These are phyloP conservation scores for Trametes cingulata DNA, from an alignment of 768 basidiomycete genomes.

Conservation along the genomic window DNA sequence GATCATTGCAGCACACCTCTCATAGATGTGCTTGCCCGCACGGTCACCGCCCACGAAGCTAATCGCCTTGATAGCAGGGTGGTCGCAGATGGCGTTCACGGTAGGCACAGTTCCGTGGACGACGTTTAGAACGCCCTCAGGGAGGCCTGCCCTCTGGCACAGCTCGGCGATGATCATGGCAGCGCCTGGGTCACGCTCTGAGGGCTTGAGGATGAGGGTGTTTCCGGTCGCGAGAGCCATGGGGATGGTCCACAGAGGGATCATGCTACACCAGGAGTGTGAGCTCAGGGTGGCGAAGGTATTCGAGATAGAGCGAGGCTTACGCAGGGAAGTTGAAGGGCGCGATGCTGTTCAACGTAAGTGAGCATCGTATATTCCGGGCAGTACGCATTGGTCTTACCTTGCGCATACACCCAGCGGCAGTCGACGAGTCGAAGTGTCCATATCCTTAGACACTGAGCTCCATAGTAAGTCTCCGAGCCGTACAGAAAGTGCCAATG, in stretches of 20 bases:
- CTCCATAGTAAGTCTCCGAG: not conserved
- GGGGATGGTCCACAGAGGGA: constrained; percentile 94
- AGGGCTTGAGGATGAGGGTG: constrained; percentile 92
- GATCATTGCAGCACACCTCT: constrained; percentile 49
- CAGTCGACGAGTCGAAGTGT: constrained; percentile 81
- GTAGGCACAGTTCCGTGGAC: constrained; percentile 89
- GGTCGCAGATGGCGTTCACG: constrained; percentile 93
- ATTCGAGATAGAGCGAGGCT: constrained; percentile 30
- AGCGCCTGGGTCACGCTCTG: constrained; percentile 95
- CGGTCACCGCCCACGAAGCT: constrained; percentile 95
- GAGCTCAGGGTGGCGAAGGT: too few relatives aligned
- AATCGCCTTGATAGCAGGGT: constrained; percentile 89
- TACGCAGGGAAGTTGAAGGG: constrained; percentile 93
- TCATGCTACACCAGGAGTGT: constrained; percentile 60
- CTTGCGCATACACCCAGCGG: constrained; percentile 88
- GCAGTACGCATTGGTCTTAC: constrained; percentile 26
- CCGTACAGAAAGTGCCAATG: not conserved
- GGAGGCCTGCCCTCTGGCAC: constrained; percentile 82
- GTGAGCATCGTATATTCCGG: not conserved
- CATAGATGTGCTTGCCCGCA: constrained; percentile 93
- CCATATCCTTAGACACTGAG: constrained; percentile 92
- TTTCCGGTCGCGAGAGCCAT: constrained; percentile 91
- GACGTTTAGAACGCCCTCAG: constrained; percentile 87
- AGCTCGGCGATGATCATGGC: constrained; percentile 98
- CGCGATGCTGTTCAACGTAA: constrained; percentile 50